These are phyloP conservation scores for Lactarius sanguifluus DNA, from an alignment of 768 basidiomycete species.

Conservation along the genomic window DNA sequence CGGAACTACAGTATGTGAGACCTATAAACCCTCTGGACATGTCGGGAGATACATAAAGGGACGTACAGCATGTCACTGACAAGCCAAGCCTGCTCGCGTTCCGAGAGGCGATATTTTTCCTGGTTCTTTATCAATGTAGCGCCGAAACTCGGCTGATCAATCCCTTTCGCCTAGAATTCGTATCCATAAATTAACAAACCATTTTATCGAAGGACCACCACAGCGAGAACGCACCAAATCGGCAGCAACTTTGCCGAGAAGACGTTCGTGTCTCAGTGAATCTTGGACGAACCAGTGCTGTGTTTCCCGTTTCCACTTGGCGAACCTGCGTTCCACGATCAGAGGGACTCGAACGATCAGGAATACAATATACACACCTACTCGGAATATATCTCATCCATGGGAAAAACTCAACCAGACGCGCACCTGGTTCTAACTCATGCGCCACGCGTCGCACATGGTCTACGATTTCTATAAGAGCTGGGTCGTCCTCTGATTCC, in stretches of 20 bases:
- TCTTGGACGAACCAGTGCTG: background rate
- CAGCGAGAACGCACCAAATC: background rate
- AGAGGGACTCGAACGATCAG: background rate
- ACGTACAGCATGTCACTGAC: constrained; percentile 23
- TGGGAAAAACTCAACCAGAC: background rate
- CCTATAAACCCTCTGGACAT: no score
- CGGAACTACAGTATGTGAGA: background rate
- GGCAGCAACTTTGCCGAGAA: background rate
- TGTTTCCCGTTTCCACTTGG: background rate
- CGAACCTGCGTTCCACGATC: background rate
- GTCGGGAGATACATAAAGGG: constrained; percentile 2
- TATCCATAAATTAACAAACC: background rate
- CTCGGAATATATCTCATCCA: background rate
- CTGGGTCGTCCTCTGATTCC: constrained; percentile 18
- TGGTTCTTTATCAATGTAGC: constrained; percentile 11
- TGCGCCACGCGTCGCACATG: background rate
- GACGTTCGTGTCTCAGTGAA: background rate
- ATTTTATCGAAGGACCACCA: no score
- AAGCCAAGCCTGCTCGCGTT: constrained; percentile 20
- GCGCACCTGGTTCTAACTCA: background rate
- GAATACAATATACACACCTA: background rate
- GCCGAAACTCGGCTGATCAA: constrained; percentile 8
- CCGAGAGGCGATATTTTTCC: constrained; percentile 10
- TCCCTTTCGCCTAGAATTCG: background rate
- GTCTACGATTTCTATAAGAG: background rate